Conservation (phyloP, 768 basidiomycete genomes). For the Postia placenta region DNA sequence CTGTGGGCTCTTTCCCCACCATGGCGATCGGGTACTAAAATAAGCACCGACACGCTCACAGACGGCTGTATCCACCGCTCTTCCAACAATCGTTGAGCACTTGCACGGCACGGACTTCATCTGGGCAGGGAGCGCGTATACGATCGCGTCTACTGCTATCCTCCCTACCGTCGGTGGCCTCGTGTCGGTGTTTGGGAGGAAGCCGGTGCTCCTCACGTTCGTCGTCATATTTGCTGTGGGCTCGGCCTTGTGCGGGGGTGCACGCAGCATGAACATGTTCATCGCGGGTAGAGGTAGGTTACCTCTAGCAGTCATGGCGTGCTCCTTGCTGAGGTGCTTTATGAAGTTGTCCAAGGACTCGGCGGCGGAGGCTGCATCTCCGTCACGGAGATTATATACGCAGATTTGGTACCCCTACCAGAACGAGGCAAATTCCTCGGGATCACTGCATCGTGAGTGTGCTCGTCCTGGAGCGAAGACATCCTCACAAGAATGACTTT, state of each 20-base stretch:
- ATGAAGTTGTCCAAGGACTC: constrained; percentile 18
- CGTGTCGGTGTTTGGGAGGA: constrained; percentile 29
- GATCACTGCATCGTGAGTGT: constrained; percentile 8
- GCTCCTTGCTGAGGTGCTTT: background rate
- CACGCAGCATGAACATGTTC: constrained; percentile 33
- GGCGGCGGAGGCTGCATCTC: constrained; percentile 17
- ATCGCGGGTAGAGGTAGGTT: constrained; percentile 29
- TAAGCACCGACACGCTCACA: constrained; percentile 4
- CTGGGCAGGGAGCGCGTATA: constrained; percentile 26
- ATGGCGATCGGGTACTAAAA: constrained; percentile 3
- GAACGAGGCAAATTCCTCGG: constrained; percentile 27
- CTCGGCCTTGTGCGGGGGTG: constrained; percentile 33
- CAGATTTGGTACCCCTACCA: constrained; percentile 19
- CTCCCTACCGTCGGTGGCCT: constrained; percentile 28
- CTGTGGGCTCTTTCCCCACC: constrained; percentile 4
- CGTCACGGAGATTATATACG: constrained; percentile 17
- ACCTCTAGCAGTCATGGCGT: background rate
- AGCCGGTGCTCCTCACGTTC: constrained; percentile 24
- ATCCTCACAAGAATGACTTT: no score
- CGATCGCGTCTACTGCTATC: constrained; percentile 28
- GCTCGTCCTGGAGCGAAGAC: no score
- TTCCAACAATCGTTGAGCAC: constrained; percentile 13
- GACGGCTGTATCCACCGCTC: constrained; percentile 19
- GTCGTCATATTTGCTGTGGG: constrained; percentile 32
- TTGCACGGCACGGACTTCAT: constrained; percentile 17